These are phyloP conservation scores for Stephanodiscus minutulus DNA, from an alignment of 108 stramenopile genomes.

Conservation along the genomic window DNA sequence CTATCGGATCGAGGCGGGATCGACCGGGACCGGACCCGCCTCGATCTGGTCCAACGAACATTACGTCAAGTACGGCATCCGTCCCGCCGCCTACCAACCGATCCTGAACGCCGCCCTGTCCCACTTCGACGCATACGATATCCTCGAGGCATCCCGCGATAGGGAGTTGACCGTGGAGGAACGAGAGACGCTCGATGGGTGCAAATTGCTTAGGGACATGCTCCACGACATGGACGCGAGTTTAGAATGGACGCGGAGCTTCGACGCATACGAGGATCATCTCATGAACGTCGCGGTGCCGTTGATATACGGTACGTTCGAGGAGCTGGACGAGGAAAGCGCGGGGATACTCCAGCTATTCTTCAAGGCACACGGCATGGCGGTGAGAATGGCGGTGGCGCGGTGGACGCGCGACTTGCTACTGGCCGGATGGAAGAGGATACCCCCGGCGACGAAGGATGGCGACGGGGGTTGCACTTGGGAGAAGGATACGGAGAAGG, in stretches of 20 bases:
- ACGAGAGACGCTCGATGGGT: slow-evolving; percentile 86
- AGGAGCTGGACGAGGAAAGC: slow-evolving; percentile 81
- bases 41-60: slow-evolving; percentile 47
- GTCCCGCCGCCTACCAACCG: slow-evolving; percentile 67
- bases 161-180: slow-evolving; percentile 77
- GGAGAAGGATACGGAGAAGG: slow-evolving; percentile 27
- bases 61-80: slow-evolving; percentile 53
- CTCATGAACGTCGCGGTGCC: slow-evolving; percentile 76
- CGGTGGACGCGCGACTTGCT: slow-evolving; percentile 75
- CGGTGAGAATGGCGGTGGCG: slow-evolving; percentile 78
- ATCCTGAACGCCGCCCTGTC: slow-evolving; percentile 71
- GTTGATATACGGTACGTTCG: slow-evolving; percentile 82
- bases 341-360: slow-evolving; percentile 67
- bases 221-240: slow-evolving; percentile 80
- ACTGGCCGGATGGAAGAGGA: slow-evolving; percentile 51
- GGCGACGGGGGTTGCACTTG: background rate
- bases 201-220: slow-evolving; percentile 82
- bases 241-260: slow-evolving; percentile 59
- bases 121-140: slow-evolving; percentile 81
- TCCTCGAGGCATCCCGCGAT: slow-evolving; percentile 67
- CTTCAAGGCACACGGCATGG: slow-evolving; percentile 76
- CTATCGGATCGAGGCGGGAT: slow-evolving; percentile 31
- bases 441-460: background rate
- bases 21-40: slow-evolving; percentile 11
- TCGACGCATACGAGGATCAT: slow-evolving; percentile 80